Evolutionary conservation across 2,329 filamentous ascomycete species (phyloP), one percentile per base, ranked within the genome.

Genomic region (Colletotrichum ledebouriae): DNA sequence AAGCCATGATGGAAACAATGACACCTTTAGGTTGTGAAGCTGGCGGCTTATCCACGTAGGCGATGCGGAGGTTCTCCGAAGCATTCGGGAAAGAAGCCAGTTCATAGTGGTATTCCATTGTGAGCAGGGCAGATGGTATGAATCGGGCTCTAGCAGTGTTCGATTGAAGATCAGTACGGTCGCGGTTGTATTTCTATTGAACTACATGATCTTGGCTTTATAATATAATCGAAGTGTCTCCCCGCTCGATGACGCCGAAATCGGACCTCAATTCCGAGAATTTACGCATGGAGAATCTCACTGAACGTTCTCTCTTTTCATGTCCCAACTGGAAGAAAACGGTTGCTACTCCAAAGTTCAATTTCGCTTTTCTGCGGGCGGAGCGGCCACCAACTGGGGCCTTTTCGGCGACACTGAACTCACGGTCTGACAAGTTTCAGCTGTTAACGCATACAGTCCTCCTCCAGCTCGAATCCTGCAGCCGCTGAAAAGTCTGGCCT

Each of bases 1-100:
- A 82, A 85, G 67, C 82, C 82, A 64, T 85, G 82, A 85, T 80
- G 20, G 84, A 77, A 15, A 84, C 72, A n/a, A 83, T 78, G 13
- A 75, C 74, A 25, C 79, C 79, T 25, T n/a, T 59, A 4, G 42
- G 12, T 11, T 25, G 11, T 6, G 17, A 49, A 6, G 12, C 10
- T 15, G 44, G 42, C 10, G 25, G 17, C 12, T 29, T n/a, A n/a
- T 50, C 57, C 17, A 59, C 22, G 33, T 50, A 59, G 4, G 57
- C 42, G 13, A 59, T 37, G 44, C 57, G 33, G n/a, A 50, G 20
- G 2, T 13, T 42, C 12, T 58, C 39, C 13, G n/a, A 29, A 10
- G 15, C 49, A 25, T 52, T 29, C n/a, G 15, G 22, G 10, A 52
- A n/a, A 29, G 49, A 34, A 6, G 49, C 22, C n/a, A 33, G 29